Evolutionary conservation across 805 yeast species (phyloP).

Genomic region (Teunomyces gatunensis): DNA sequence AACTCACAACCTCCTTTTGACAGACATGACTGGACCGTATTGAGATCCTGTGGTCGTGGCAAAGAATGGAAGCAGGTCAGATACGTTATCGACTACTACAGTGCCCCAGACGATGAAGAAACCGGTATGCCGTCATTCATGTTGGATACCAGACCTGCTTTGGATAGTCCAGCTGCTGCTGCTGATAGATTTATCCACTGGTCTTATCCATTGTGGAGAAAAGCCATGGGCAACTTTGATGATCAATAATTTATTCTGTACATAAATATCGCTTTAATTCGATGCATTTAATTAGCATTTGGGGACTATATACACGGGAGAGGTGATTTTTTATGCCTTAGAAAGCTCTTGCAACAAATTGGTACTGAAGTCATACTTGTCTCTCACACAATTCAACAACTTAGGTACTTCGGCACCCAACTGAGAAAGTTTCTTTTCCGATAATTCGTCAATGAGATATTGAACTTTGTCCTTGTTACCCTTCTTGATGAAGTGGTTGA

Average conservation of each 20-base stretch:
- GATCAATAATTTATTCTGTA: constrained; percentile 6
- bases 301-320: background rate
- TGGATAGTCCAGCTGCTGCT: constrained; percentile 64
- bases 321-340: background rate
- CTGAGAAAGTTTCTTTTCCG: constrained; percentile 20
- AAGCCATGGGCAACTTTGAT: constrained; percentile 61
- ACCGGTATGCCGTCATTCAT: constrained; percentile 89
- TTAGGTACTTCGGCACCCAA: constrained; percentile 43
- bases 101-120: constrained; percentile 87
- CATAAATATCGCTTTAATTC: background rate
- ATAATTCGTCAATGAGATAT: constrained; percentile 38
- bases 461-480: constrained; percentile 32
- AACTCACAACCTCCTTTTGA: constrained; percentile 89
- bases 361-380: constrained; percentile 13
- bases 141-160: constrained; percentile 93
- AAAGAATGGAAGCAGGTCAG: constrained; percentile 70
- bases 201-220: constrained; percentile 62
- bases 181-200: constrained; percentile 69
- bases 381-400: constrained; percentile 20
- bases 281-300: constrained; percentile 6
- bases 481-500: constrained; percentile 35
- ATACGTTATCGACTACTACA: constrained; percentile 92
- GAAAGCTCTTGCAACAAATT: constrained; percentile 4
- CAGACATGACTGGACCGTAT: constrained; percentile 97
- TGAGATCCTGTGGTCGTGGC: constrained; percentile 52